Evolutionary conservation across 2,329 filamentous ascomycete species (phyloP).

Genomic region (Scedosporium apiospermum): DNA sequence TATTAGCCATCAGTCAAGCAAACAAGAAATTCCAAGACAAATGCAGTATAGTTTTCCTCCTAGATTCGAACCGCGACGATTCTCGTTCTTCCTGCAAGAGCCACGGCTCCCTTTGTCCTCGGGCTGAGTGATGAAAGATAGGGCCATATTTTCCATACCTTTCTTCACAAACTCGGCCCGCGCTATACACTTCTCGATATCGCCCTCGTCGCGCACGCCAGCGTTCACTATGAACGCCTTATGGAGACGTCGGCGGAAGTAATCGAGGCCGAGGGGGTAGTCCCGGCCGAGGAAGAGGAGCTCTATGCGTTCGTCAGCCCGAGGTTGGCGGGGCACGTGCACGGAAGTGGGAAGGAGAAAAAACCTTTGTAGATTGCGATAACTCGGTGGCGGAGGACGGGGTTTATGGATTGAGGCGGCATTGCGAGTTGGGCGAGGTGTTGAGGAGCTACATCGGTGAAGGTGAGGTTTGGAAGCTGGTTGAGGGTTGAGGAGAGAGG

Average conservation of each 20-base stretch:
- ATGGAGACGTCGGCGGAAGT: constrained; percentile 74
- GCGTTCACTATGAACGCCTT: constrained; percentile 75
- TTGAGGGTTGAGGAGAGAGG: background rate
- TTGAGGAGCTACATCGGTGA: background rate
- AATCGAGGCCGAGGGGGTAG: constrained; percentile 74
- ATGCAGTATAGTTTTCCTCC: no score
- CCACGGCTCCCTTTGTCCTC: no score
- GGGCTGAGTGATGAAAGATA: no score
- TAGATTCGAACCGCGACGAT: no score
- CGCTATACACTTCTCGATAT: constrained; percentile 67
- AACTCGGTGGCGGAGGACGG: constrained; percentile 63
- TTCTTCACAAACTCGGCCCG: constrained; percentile 86
- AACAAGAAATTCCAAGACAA: no score
- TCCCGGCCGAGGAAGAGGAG: constrained; percentile 75
- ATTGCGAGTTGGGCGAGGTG: constrained; percentile 7
- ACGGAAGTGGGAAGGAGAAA: background rate
- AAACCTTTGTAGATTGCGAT: constrained; percentile 82
- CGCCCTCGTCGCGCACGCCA: constrained; percentile 56
- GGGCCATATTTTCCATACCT: constrained; percentile 39
- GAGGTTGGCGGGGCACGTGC: background rate
- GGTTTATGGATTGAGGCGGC: constrained; percentile 25
- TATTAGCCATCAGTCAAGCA: background rate
- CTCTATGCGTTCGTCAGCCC: constrained; percentile 40
- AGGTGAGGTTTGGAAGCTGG: background rate
- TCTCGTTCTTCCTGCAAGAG: no score